Conservation (phyloP, 495 filamentous ascomycete species). For the Filosporella fistucella region DNA sequence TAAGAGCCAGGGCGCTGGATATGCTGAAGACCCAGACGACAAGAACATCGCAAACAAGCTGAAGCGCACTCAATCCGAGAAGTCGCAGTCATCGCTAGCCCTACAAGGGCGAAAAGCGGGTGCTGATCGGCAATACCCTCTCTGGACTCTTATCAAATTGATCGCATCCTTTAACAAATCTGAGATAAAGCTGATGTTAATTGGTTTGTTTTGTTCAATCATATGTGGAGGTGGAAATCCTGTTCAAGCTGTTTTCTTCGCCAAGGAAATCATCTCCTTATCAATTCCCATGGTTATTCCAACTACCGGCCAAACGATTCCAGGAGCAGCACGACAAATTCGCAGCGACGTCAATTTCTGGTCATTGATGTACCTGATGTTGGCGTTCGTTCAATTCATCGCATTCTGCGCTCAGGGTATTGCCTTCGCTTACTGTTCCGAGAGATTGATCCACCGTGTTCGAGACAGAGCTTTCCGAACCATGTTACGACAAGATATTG, state of each 20-base stretch:
- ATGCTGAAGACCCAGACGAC: conserved; percentile 54
- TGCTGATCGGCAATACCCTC: conserved; percentile 51
- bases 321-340: conserved; percentile 18
- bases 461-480: conserved; percentile 75
- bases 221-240: conserved; percentile 85
- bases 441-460: conserved; percentile 75
- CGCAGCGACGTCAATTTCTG: conserved; percentile 67
- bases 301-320: conserved; percentile 27
- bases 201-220: conserved; percentile 72
- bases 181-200: conserved; percentile 68
- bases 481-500: conserved; percentile 90
- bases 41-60: conserved; percentile 46
- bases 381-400: conserved; percentile 75
- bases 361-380: conserved; percentile 90
- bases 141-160: conserved; percentile 83
- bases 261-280: conserved; percentile 74
- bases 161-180: conserved; percentile 76
- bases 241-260: conserved; percentile 84
- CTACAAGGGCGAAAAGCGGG: conserved; percentile 46
- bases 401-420: conserved; percentile 65
- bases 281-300: conserved; percentile 34
- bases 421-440: conserved; percentile 79
- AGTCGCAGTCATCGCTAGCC: conserved; percentile 66
- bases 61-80: conserved; percentile 58
- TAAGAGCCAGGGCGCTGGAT: conserved; percentile 21